Evolutionary conservation across 805 yeast species (phyloP).

Genomic region (Saccharomycopsis sp.): DNA sequence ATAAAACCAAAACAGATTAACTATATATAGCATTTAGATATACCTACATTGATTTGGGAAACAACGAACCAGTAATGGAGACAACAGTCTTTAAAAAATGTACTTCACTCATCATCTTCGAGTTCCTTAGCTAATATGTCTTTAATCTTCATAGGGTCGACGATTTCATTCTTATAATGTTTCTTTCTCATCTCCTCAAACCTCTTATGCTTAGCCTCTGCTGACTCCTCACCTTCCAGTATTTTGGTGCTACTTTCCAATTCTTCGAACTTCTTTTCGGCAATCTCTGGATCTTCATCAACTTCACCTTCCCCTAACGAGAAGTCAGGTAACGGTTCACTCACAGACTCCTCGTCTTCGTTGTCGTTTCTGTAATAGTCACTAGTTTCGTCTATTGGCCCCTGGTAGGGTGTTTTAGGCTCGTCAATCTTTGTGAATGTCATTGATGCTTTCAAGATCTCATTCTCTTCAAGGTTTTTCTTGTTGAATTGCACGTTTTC

Average conservation of each 20-base stretch:
- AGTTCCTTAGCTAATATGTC: conserved; percentile 22
- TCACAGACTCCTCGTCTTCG: conserved; percentile 39
- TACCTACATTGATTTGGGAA: too few species aligned
- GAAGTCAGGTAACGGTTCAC: conserved; percentile 37
- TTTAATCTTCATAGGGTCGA: conserved; percentile 32
- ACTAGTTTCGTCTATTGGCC: conserved; percentile 68
- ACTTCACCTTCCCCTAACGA: conserved; percentile 52
- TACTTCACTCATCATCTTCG: conserved; percentile 27
- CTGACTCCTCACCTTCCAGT: conserved; percentile 23
- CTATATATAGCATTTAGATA: too few species aligned
- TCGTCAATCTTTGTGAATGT: conserved; percentile 76
- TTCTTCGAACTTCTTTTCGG: conserved; percentile 24
- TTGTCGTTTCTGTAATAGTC: conserved; percentile 72
- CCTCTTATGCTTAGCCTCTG: conserved; percentile 41
- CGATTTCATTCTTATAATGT: conserved; percentile 61
- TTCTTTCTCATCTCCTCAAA: conserved; percentile 76
- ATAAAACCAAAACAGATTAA: too few species aligned
- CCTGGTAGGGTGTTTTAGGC: conserved; percentile 93
- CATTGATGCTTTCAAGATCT: conserved; percentile 31
- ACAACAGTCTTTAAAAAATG: not conserved
- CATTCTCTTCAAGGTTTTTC: conserved; percentile 55
- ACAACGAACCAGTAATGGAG: too few species aligned
- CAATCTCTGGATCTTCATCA: conserved; percentile 25
- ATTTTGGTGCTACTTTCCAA: conserved; percentile 37
- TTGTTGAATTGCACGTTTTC: conserved; percentile 80